Evolutionary conservation across 805 yeast genomes (phyloP).

Genomic region (Candida dajiaensis): DNA sequence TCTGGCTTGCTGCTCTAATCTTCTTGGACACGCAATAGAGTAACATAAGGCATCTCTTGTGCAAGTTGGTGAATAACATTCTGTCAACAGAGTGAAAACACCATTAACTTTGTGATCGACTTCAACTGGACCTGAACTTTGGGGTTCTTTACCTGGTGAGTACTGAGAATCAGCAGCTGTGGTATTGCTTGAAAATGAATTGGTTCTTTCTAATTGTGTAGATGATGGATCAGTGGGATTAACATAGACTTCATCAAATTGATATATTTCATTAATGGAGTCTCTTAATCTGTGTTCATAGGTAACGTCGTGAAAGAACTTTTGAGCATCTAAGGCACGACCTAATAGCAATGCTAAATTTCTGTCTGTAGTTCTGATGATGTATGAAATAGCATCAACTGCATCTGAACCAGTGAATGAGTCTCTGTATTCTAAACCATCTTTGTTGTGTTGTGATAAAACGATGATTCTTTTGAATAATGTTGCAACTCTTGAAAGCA

Average conservation of each 20-base stretch:
- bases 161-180: slow-evolving; percentile 8
- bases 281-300: slow-evolving; percentile 92
- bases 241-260: slow-evolving; percentile 56
- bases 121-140: slow-evolving; percentile 14
- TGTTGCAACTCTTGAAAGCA: slow-evolving; percentile 78
- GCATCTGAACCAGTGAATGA: slow-evolving; percentile 94
- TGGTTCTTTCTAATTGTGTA: slow-evolving; percentile 28
- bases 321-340: slow-evolving; percentile 89
- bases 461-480: slow-evolving; percentile 65
- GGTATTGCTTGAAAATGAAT: slow-evolving; percentile 19
- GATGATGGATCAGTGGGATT: slow-evolving; percentile 23
- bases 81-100: slow-evolving; percentile 86
- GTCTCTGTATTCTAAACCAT: slow-evolving; percentile 87
- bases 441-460: slow-evolving; percentile 75
- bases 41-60: slow-evolving; percentile 83
- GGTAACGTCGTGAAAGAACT: slow-evolving; percentile 90
- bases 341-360: slow-evolving; percentile 86
- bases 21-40: slow-evolving; percentile 92
- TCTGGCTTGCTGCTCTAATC: slow-evolving; percentile 93
- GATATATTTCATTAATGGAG: slow-evolving; percentile 81
- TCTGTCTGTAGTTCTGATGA: slow-evolving; percentile 85
- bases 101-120: slow-evolving; percentile 58
- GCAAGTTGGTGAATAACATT: slow-evolving; percentile 96
- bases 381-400: slow-evolving; percentile 80
- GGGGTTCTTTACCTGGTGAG: slow-evolving; percentile 3